Evolutionary conservation across 768 basidiomycete genomes (phyloP).

Genomic region (Collybia sordida): DNA sequence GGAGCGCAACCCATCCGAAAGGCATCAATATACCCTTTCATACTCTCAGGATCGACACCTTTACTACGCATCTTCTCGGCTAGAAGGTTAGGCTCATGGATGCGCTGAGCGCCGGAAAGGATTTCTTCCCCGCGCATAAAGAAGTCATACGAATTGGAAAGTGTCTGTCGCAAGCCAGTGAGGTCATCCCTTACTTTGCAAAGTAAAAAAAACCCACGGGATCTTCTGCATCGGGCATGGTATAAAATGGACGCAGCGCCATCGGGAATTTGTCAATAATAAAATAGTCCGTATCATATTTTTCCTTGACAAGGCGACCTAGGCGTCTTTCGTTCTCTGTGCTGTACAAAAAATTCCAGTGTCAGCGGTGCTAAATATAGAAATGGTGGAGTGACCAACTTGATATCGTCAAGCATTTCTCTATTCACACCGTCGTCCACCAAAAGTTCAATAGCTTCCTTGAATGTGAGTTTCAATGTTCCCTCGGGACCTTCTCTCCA

Average conservation of each 20-base stretch:
- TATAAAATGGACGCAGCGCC: slow-evolving; percentile 96
- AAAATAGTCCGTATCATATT: slow-evolving; percentile 98
- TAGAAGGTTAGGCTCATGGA: slow-evolving; percentile 86
- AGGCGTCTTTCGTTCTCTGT: slow-evolving; percentile 96
- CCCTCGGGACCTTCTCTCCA: slow-evolving; percentile 90
- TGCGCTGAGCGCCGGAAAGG: slow-evolving; percentile 95
- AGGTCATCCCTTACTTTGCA: neutral
- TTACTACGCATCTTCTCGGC: slow-evolving; percentile 81
- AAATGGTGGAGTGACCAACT: slow-evolving; percentile 42
- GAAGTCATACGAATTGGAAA: slow-evolving; percentile 99
- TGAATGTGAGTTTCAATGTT: slow-evolving; percentile 83
- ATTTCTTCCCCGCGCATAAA: slow-evolving; percentile 99
- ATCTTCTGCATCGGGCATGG: slow-evolving; percentile 95
- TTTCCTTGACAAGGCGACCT: slow-evolving; percentile 84
- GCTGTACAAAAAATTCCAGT: slow-evolving; percentile 37
- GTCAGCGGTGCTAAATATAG: slow-evolving; percentile 1
- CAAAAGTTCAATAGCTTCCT: slow-evolving; percentile 84
- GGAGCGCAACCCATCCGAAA: slow-evolving; percentile 95
- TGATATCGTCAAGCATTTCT: slow-evolving; percentile 85
- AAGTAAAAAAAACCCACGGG: slow-evolving; percentile 55
- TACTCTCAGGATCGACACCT: slow-evolving; percentile 87
- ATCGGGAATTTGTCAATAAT: slow-evolving; percentile 99
- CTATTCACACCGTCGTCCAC: slow-evolving; percentile 83
- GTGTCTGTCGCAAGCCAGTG: slow-evolving; percentile 45
- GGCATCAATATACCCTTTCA: slow-evolving; percentile 91